Evolutionary conservation across 208 protist genomes (phyloP).

Genomic region (Acanthamoeba lenticulata): DNA sequence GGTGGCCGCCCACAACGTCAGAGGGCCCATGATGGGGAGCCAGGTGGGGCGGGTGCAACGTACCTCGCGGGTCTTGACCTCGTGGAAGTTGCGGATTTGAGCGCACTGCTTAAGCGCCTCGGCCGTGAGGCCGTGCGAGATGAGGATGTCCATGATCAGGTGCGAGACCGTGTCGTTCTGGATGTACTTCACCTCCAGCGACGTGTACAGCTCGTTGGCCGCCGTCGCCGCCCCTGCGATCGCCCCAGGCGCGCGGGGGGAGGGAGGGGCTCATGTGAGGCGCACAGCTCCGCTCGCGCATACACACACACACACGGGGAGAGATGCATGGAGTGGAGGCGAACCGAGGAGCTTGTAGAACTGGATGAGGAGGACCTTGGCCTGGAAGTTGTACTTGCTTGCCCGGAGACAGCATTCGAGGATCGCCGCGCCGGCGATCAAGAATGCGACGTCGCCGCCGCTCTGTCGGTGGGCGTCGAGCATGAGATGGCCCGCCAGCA

Average conservation of each 20-base stretch:
- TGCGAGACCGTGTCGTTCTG: conserved; percentile 49
- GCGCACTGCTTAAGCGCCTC: conserved; percentile 49
- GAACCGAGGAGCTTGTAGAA: conserved; percentile 10
- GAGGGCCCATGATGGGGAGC: not conserved
- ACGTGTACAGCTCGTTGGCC: conserved; percentile 27
- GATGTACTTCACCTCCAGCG: conserved; percentile 65
- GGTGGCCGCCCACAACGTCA: too few species aligned
- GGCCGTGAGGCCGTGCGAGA: not conserved
- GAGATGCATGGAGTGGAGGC: not conserved
- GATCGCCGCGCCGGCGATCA: not conserved
- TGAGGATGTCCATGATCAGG: conserved; percentile 43
- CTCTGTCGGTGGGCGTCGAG: not conserved
- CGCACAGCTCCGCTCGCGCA: too few species aligned
- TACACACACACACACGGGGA: too few species aligned
- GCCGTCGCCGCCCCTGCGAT: not conserved
- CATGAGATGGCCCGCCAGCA: conserved; percentile 9
- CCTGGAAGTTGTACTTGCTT: conserved; percentile 55
- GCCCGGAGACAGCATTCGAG: not conserved
- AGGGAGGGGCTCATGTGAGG: too few species aligned
- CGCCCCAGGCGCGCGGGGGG: not conserved
- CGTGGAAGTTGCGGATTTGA: conserved; percentile 63
- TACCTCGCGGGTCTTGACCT: conserved; percentile 29
- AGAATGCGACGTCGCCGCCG: not conserved
- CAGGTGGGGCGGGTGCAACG: too few species aligned
- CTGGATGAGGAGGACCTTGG: conserved; percentile 37